A percentile compares a stretch with the other conserved stretches of the same genome.
Evolutionary conservation across 2,329 filamentous ascomycete species (phyloP).

Genomic region (Calonectria fujianensis): DNA sequence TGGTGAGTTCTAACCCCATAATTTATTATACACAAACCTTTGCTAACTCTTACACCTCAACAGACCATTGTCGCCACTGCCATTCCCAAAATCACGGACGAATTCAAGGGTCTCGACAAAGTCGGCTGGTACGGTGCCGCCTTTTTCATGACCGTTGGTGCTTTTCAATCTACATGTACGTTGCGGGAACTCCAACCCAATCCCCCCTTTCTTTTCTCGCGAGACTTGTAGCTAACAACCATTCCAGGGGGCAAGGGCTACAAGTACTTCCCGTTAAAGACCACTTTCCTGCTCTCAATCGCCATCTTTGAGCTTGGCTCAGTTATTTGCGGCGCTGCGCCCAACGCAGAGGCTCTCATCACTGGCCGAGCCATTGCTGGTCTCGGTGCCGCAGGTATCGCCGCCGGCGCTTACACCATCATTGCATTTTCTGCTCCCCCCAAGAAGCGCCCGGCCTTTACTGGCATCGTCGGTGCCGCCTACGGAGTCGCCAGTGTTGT

Average conservation of each 20-base stretch:
- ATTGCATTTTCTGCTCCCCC: conserved; percentile 66
- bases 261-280: conserved; percentile 72
- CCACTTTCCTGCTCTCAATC: conserved; percentile 68
- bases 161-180: conserved; percentile 66
- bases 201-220: conserved; percentile 29
- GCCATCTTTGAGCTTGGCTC: conserved; percentile 73
- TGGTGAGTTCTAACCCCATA: conserved; percentile 56
- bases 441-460: conserved; percentile 60
- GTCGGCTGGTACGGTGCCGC: conserved; percentile 77
- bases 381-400: conserved; percentile 69
- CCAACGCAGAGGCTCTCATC: conserved; percentile 69
- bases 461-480: conserved; percentile 61
- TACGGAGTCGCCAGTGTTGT: conserved; percentile 62
- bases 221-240: conserved; percentile 42
- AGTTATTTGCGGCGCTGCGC: conserved; percentile 69
- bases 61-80: conserved; percentile 75
- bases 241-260: conserved; percentile 66
- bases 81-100: conserved; percentile 73
- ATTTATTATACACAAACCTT: neutral
- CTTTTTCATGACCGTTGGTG: conserved; percentile 70
- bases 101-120: conserved; percentile 71
- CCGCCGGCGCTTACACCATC: conserved; percentile 69
- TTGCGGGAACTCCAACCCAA: conserved; percentile 1
- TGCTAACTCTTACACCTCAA: conserved; percentile 32
- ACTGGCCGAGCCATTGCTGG: conserved; percentile 71